phyloP scores from a whole-genome alignment of 192 early-diverging fungal species.

The Chytriomyces hyalinus region DNA sequence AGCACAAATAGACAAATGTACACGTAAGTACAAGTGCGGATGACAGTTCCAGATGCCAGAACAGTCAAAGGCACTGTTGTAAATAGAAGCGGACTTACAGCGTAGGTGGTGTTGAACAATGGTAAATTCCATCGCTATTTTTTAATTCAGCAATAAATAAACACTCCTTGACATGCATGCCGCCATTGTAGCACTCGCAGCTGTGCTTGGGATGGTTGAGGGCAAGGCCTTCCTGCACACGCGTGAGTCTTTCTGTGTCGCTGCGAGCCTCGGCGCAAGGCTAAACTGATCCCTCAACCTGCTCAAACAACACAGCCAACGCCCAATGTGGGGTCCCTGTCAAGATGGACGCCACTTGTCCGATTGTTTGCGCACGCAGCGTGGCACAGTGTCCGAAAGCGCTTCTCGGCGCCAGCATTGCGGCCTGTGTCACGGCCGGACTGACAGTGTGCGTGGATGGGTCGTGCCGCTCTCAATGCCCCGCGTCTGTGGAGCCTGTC shows the following conservation, averaged over 20 bases:
- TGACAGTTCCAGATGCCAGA: no score
- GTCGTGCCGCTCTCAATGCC: slow-evolving; percentile 8
- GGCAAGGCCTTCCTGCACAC: slow-evolving; percentile 28
- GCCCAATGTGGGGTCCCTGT: slow-evolving; percentile 14
- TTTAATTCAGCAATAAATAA: no score
- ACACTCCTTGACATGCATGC: no score
- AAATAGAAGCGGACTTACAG: no score
- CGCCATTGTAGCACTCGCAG: neutral
- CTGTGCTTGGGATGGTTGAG: neutral
- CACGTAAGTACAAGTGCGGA: no score
- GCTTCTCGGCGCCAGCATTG: neutral
- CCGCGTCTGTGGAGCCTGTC: slow-evolving; percentile 3
- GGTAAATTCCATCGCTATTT: no score
- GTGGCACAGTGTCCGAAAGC: slow-evolving; percentile 26
- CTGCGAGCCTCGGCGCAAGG: neutral
- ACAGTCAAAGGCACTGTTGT: no score
- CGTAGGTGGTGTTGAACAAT: no score
- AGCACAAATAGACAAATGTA: no score
- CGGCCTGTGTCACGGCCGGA: slow-evolving; percentile 4
- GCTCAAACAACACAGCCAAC: slow-evolving; percentile 21
- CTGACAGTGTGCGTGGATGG: slow-evolving; percentile 29
- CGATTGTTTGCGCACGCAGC: slow-evolving; percentile 25
- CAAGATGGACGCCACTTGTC: slow-evolving; percentile 15
- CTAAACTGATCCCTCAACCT: neutral
- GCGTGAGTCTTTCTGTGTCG: slow-evolving; percentile 17